Evolutionary conservation across 1,284 basidiomycete genomes (phyloP).

Genomic region (Pisolithus thermaeus): DNA sequence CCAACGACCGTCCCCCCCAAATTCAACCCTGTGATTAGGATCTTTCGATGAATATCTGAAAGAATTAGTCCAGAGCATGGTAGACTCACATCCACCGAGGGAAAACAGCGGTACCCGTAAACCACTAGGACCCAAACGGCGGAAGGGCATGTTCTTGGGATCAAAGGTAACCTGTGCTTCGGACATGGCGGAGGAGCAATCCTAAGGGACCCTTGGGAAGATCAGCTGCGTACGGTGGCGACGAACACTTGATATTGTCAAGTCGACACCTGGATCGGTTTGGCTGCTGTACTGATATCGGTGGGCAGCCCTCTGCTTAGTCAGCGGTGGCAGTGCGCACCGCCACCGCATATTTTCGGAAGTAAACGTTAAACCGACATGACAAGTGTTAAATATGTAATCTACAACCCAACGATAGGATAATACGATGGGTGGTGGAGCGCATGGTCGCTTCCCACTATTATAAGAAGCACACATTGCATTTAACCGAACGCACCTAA

Average conservation of each 20-base stretch:
- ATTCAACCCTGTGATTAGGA: slow-evolving; percentile 30
- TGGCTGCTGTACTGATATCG: no score
- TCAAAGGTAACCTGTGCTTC: slow-evolving; percentile 37
- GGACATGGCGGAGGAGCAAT: slow-evolving; percentile 16
- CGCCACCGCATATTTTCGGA: no score
- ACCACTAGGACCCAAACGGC: slow-evolving; percentile 69
- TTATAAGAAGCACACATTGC: not conserved
- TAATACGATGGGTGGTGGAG: no score
- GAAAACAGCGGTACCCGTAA: slow-evolving; percentile 76
- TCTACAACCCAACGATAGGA: no score
- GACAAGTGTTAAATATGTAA: no score
- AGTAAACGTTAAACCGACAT: no score
- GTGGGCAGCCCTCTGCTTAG: no score
- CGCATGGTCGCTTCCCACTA: no score
- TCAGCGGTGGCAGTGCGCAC: no score
- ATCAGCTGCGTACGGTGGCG: no score
- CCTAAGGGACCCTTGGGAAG: not conserved
- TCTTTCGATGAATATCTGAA: slow-evolving; percentile 1
- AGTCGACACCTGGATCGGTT: no score
- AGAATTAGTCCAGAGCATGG: not conserved
- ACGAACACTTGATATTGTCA: no score
- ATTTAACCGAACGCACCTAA: not conserved
- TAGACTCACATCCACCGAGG: slow-evolving; percentile 67
- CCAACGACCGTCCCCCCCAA: slow-evolving; percentile 47
- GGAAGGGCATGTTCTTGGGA: slow-evolving; percentile 67